Evolutionary conservation across 2,329 filamentous ascomycete genomes (phyloP).

Genomic region (Pseudogymnoascus sp.): DNA sequence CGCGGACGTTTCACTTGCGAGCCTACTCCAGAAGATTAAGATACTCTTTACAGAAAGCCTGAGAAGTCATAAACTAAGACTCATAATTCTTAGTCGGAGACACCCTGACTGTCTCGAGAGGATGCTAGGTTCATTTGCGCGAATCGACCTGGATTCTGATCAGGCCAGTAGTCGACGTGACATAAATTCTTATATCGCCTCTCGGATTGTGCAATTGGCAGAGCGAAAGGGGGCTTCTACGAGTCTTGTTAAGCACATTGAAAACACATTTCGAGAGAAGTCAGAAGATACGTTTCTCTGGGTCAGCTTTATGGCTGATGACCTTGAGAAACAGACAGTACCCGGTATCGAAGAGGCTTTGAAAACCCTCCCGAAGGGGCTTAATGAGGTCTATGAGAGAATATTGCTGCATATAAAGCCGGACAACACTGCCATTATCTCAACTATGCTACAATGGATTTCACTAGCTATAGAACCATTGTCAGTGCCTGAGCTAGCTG

Average conservation of each 20-base stretch:
- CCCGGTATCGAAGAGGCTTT: not conserved
- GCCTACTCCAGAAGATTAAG: conserved; percentile 13
- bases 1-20: conserved; percentile 14
- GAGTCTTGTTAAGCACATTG: not conserved
- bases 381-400: conserved; percentile 2
- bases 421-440: not conserved
- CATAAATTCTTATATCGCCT: conserved; percentile 20
- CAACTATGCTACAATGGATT: not conserved
- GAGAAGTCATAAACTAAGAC: not conserved
- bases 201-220: conserved; percentile 12
- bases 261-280: conserved; percentile 12
- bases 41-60: conserved; percentile 13
- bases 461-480: not conserved
- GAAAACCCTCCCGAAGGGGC: not conserved
- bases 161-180: conserved; percentile 17
- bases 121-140: conserved; percentile 8
- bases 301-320: conserved; percentile 17
- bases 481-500: conserved; percentile 3
- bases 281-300: conserved; percentile 26
- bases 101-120: conserved; percentile 1
- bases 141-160: conserved; percentile 20
- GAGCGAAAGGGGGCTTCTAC: not conserved
- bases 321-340: conserved; percentile 13
- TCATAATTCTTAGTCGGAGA: not conserved
- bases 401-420: not conserved